A percentile compares a stretch with the other conserved stretches of the same genome.
phyloP scores from a whole-genome alignment of 225 moss, liverwort and hornwort species.

The Physcomitrellopsis africana region DNA sequence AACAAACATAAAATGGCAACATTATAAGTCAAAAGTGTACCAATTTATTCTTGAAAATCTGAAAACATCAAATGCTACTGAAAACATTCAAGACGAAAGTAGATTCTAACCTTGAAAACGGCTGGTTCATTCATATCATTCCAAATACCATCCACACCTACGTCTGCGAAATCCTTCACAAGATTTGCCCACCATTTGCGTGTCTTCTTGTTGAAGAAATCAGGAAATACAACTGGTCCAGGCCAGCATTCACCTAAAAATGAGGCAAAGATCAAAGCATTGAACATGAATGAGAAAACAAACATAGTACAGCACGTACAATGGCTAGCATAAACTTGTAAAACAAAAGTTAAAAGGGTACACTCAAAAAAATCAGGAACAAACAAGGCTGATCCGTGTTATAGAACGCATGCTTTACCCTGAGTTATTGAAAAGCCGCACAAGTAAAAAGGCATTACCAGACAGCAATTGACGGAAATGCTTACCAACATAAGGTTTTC shows the following conservation, averaged over 20 bases:
- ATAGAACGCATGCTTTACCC: no score
- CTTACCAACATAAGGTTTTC: conserved; percentile 71
- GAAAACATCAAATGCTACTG: background rate
- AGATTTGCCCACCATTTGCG: conserved; percentile 87
- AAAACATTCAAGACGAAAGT: background rate
- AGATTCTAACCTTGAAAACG: conserved; percentile 69
- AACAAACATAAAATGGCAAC: background rate
- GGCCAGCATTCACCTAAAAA: conserved; percentile 92
- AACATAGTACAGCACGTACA: background rate
- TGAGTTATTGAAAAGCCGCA: no score
- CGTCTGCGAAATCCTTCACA: conserved; percentile 67
- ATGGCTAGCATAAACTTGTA: background rate
- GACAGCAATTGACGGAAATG: background rate
- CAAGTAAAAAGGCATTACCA: no score
- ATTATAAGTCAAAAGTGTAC: background rate
- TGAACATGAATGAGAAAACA: background rate
- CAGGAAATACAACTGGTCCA: conserved; percentile 79
- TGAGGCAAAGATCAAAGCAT: background rate
- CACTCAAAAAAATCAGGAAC: no score
- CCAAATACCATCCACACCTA: conserved; percentile 95
- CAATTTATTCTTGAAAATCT: no score
- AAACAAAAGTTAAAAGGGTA: background rate
- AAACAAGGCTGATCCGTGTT: no score
- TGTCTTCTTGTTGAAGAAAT: conserved; percentile 63
- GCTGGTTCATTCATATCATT: conserved; percentile 99